phyloP scores from a whole-genome alignment of 176 grass and related monocot species.

The Saccharum spontaneum region DNA sequence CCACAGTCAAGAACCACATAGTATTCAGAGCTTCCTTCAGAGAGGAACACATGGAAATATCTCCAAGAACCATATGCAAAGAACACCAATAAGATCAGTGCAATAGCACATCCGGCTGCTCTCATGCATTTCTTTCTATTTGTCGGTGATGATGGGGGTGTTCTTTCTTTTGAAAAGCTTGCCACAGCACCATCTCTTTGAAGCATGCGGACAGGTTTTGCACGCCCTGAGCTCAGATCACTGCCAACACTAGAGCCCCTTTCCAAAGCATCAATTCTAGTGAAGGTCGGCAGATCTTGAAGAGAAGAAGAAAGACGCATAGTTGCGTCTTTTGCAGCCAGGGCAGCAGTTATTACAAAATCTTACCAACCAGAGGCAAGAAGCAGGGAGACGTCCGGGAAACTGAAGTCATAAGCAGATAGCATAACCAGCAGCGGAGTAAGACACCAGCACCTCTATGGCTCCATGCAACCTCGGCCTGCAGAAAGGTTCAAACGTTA shows the following conservation, averaged over 20 bases:
- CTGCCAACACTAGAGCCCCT: constrained; percentile 51
- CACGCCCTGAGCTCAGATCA: constrained; percentile 50
- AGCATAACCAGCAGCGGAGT: background rate
- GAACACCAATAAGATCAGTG: constrained; percentile 49
- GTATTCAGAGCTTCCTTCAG: constrained; percentile 76
- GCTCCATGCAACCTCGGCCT: constrained; percentile 15
- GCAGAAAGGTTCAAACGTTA: constrained; percentile 20
- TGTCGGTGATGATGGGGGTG: constrained; percentile 74
- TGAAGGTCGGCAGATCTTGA: constrained; percentile 82
- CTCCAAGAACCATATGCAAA: constrained; percentile 64
- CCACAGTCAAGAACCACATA: constrained; percentile 99
- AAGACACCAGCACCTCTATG: background rate
- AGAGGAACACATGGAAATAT: constrained; percentile 70
- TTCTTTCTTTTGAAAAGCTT: constrained; percentile 94
- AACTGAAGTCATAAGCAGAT: constrained; percentile 28
- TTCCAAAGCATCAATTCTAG: constrained; percentile 61
- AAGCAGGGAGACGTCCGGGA: background rate
- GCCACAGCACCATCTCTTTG: constrained; percentile 62
- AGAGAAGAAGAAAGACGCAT: constrained; percentile 89
- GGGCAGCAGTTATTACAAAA: constrained; percentile 5
- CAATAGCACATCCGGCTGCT: constrained; percentile 47
- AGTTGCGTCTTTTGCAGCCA: constrained; percentile 21
- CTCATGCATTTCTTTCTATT: constrained; percentile 74
- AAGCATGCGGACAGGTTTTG: constrained; percentile 64
- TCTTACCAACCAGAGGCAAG: constrained; percentile 22